Evolutionary conservation across 148 eudicot species (phyloP).

Genomic region (Nepenthes gracilis): DNA sequence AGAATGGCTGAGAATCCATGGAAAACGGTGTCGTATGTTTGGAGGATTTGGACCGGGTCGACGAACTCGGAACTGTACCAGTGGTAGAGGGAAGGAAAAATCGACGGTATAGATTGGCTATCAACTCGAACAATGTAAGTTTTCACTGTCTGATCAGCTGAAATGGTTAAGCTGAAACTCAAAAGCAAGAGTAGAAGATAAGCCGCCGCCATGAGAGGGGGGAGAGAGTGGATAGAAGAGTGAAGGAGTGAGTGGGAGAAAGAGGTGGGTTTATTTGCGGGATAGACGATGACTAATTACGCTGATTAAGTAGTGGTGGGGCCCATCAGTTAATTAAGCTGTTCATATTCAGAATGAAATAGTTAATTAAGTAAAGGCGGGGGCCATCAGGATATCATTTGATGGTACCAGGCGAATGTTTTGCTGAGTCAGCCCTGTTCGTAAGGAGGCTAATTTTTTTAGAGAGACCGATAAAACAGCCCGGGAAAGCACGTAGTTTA

Average conservation of each 20-base stretch:
- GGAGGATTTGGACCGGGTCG: constrained; percentile 43
- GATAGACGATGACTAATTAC: too few species aligned
- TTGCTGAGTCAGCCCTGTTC: too few species aligned
- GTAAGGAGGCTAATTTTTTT: too few species aligned
- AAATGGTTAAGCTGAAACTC: constrained; percentile 2
- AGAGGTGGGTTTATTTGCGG: too few species aligned
- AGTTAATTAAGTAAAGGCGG: too few species aligned
- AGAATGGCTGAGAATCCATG: constrained; percentile 79
- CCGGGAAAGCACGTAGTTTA: too few species aligned
- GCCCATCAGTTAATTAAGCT: too few species aligned
- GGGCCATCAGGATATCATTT: too few species aligned
- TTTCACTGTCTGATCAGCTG: constrained; percentile 19
- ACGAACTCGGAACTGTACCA: constrained; percentile 75
- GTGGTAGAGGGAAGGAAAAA: constrained; percentile 64
- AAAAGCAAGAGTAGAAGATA: constrained; percentile 4
- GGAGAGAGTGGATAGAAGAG: constrained; percentile 12
- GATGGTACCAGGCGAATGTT: too few species aligned
- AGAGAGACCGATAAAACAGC: too few species aligned
- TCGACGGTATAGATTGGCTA: constrained; percentile 46
- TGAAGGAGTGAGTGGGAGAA: background rate
- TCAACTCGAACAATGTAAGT: constrained; percentile 66
- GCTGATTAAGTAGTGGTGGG: too few species aligned
- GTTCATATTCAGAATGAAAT: too few species aligned
- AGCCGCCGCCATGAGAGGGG: constrained; percentile 24
- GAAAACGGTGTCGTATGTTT: constrained; percentile 78